Conservation (phyloP, 208 protist species). For the Acanthamoeba castellanii region DNA sequence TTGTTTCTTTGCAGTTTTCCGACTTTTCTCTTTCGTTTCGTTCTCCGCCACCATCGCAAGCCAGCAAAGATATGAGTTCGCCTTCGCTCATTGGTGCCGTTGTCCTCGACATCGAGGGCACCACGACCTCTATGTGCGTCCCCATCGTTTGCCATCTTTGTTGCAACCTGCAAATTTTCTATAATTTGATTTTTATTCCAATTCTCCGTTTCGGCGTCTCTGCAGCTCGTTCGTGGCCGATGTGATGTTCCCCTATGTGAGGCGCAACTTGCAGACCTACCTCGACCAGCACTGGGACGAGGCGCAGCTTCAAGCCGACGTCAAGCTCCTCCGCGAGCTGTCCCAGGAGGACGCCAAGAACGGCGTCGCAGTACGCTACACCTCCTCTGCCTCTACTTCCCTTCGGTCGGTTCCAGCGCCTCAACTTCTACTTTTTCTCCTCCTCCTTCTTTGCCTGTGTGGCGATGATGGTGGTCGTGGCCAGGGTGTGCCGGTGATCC, state of each 20-base stretch:
- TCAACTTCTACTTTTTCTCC: too few relatives aligned
- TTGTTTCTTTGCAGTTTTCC: not conserved
- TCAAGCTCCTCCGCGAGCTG: constrained; percentile 34
- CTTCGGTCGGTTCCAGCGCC: not conserved
- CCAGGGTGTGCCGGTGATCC: constrained; percentile 23
- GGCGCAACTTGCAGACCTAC: constrained; percentile 76
- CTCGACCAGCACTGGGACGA: constrained; percentile 56
- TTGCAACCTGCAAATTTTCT: not conserved
- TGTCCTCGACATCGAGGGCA: constrained; percentile 92
- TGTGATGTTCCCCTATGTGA: constrained; percentile 87
- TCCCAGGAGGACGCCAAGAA: constrained; percentile 11
- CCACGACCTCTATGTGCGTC: constrained; percentile 90
- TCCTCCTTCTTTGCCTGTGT: not conserved
- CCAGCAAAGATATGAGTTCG: not conserved
- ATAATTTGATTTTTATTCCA: not conserved
- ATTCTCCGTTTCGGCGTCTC: not conserved
- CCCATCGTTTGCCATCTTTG: not conserved
- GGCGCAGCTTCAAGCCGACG: constrained; percentile 42
- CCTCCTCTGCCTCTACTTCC: not conserved
- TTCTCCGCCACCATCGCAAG: not conserved
- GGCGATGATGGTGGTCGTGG: not conserved
- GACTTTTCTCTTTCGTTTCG: not conserved
- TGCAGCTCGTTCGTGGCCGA: constrained; percentile 87
- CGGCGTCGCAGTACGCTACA: not conserved
- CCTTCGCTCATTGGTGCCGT: constrained; percentile 38